phyloP scores from a whole-genome alignment of 179 eudicot species.

The Carnegiea gigantea region DNA sequence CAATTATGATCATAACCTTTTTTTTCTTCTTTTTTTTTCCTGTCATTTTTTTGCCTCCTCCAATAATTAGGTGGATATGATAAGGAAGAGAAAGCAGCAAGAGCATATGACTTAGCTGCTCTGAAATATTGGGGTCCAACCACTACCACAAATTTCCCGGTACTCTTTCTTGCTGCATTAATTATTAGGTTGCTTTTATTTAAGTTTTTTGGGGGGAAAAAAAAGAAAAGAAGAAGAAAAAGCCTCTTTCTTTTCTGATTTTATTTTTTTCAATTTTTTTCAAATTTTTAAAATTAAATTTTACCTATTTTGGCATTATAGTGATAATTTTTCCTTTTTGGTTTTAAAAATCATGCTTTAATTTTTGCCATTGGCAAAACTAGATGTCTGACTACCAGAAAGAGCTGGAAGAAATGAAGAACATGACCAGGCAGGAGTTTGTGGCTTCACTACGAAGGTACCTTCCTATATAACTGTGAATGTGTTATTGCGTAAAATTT shows the following conservation, averaged over 20 bases:
- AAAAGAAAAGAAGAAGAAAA: too few species aligned
- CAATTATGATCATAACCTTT: not conserved
- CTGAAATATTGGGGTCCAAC: conserved; percentile 95
- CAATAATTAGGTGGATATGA: conserved; percentile 73
- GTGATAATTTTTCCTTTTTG: not conserved
- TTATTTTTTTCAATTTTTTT: not conserved
- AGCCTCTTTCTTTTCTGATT: not conserved
- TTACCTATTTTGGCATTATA: not conserved
- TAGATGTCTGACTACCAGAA: conserved; percentile 72
- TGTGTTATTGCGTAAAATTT: not conserved
- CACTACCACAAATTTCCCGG: conserved; percentile 85
- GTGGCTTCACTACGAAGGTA: conserved; percentile 95
- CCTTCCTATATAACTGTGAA: not conserved
- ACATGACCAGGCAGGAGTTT: conserved; percentile 91
- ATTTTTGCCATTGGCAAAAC: not conserved
- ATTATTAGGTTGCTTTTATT: not conserved
- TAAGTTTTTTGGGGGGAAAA: too few species aligned
- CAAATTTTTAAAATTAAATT: not conserved
- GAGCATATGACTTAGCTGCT: conserved; percentile 94
- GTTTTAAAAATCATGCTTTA: not conserved
- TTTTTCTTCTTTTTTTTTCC: not conserved
- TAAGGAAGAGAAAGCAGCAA: conserved; percentile 89
- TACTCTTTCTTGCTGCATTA: conserved; percentile 14
- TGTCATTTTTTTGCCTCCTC: not conserved
- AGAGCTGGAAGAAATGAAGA: conserved; percentile 77